A percentile compares a stretch with the other conserved stretches of the same genome.
These are phyloP conservation scores for peach (Prunus persica) DNA, from an alignment of 306 rosid species.

Conservation along the genomic window Prunus_persica_NCBIv2 NC_034011.1:24820501-24821000, in stretches of 20 bases:
- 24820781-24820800: neutral
- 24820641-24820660: neutral
- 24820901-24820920: neutral
- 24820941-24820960: neutral
- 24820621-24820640: neutral
- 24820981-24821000: neutral
- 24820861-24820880: neutral
- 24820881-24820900: neutral
- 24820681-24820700: neutral
- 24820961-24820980: neutral
- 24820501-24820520: conserved; percentile 62
- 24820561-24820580: conserved; percentile 54
- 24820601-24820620: conserved; percentile 7
- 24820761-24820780: too few relatives aligned
- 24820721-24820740: too few relatives aligned
- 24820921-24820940: neutral
- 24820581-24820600: conserved; percentile 59
- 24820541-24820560: conserved; percentile 36
- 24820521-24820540: conserved; percentile 37
- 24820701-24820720: neutral
- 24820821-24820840: neutral
- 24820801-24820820: neutral
- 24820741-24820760: too few relatives aligned
- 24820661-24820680: neutral
- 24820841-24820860: neutral